Evolutionary conservation across 2,329 filamentous ascomycete species (phyloP), one percentile per base, ranked within the genome.

Genomic region (Aspergillus phoenicis): DNA sequence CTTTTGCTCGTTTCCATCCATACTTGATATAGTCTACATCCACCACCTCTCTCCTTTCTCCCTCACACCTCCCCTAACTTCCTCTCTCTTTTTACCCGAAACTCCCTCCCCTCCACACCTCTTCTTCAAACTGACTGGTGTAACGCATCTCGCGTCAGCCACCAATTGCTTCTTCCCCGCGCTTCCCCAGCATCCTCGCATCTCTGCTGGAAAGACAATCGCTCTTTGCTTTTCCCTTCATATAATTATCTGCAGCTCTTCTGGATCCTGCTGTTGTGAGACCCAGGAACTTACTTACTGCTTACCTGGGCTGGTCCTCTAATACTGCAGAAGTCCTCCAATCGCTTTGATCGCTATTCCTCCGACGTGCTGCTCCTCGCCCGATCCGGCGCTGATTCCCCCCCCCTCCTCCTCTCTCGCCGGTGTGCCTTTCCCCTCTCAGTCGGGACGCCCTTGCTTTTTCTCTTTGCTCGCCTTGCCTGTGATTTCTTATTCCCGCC

Each of bases 111-210:
- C 33, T n/a, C 52, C 45, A 48, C 45, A 13, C 28, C 36, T 41
- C 15, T 41, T 45, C 24, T 43, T 39, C 24, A 5, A 20, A 20
- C 20, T 20, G 20, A 36, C 33, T 36, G 33, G 57, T 59, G 48
- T 62, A 58, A 57, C 59, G 15, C 48, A 6, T 41, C 17, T 52
- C 30, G 38, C 38, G 38, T 30, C 20, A 51, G 57, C 59, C 59
- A 65, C 63, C 64, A 66, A 66, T 66, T 63, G 61, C 52, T 57
- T 63, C 53, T 45, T 36, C 57, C 60, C 60, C 59, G 55, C 60
- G 60, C 60, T 58, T 58, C 57, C 47, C 49, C 33, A 36, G 33
- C 30, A 55, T 53, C 24, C 52, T 45, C 52, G 28, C 45, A 36
- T 36, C 30, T 56, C 36, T 58, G 55, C 57, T 43, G 39, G 26